phyloP scores from a whole-genome alignment of 2,329 filamentous ascomycete species.

The Sclerotinia spermophila region DNA sequence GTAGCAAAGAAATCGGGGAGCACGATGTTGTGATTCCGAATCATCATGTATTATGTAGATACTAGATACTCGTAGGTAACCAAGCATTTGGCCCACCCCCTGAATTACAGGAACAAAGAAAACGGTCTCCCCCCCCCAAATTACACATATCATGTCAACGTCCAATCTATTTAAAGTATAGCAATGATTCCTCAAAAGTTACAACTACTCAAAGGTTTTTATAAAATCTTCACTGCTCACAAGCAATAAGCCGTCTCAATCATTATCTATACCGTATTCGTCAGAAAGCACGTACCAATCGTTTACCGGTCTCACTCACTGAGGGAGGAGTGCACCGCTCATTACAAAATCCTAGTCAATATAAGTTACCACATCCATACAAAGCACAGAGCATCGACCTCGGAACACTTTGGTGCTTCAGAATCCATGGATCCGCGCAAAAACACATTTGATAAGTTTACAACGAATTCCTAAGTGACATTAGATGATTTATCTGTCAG shows the following conservation, averaged over 20 bases:
- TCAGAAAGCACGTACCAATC: slow-evolving; percentile 16
- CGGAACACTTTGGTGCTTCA: slow-evolving; percentile 14
- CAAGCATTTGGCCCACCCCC: not conserved
- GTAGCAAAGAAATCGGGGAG: not conserved
- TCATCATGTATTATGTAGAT: not conserved
- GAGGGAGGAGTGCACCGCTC: not conserved
- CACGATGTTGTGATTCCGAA: not conserved
- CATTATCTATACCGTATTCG: not conserved
- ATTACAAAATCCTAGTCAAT: not conserved
- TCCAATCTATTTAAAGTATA: slow-evolving; percentile 14
- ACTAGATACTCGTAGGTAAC: too few relatives aligned
- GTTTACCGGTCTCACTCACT: slow-evolving; percentile 9
- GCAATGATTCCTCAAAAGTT: not conserved
- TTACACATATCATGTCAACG: not conserved
- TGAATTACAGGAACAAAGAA: slow-evolving; percentile 10
- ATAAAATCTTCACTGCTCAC: not conserved
- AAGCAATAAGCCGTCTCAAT: not conserved
- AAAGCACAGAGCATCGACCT: slow-evolving; percentile 20
- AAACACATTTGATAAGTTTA: not conserved
- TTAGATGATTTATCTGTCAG: slow-evolving; percentile 18
- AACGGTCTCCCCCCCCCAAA: not conserved
- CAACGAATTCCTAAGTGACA: slow-evolving; percentile 12
- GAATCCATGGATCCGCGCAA: slow-evolving; percentile 14
- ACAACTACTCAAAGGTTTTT: not conserved
- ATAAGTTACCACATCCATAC: slow-evolving; percentile 12